A percentile compares a stretch with the other conserved stretches of the same genome.
phyloP scores from a whole-genome alignment of 352 stramenopile species.

The Pythium phragmiticola region DNA sequence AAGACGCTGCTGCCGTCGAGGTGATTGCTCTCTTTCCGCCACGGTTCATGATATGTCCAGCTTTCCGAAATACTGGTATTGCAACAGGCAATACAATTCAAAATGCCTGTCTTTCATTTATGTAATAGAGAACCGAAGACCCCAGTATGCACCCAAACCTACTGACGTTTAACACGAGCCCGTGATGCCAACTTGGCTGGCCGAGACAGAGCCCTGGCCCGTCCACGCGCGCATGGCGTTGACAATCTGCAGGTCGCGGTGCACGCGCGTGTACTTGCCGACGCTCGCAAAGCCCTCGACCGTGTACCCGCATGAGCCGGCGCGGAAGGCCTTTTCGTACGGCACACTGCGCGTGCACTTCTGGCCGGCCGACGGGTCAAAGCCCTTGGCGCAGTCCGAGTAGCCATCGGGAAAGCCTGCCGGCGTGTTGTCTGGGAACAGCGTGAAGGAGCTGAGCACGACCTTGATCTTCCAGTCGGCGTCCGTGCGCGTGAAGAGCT shows the following conservation, averaged over 20 bases:
- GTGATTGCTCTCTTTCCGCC: too few relatives aligned
- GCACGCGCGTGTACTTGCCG: constrained; percentile 38
- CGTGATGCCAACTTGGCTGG: constrained; percentile 40
- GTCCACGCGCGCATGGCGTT: constrained; percentile 46
- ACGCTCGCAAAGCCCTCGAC: constrained; percentile 29
- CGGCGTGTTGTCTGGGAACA: constrained; percentile 39
- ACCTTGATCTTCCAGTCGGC: constrained; percentile 71
- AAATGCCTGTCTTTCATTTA: too few relatives aligned
- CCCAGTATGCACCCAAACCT: too few relatives aligned
- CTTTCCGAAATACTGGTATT: too few relatives aligned
- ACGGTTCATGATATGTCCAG: too few relatives aligned
- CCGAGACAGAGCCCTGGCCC: constrained; percentile 36
- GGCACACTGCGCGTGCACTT: constrained; percentile 38
- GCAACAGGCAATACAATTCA: too few relatives aligned
- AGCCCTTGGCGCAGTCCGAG: constrained; percentile 25
- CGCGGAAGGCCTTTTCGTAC: constrained; percentile 51
- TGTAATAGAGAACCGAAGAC: too few relatives aligned
- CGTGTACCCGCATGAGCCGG: constrained; percentile 49
- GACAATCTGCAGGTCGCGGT: constrained; percentile 63
- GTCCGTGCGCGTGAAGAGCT: constrained; percentile 52
- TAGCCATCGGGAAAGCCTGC: constrained; percentile 46
- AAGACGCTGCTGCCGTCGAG: too few relatives aligned
- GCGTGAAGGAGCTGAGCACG: constrained; percentile 70
- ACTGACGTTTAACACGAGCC: constrained; percentile 8
- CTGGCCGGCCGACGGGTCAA: constrained; percentile 33